Conservation (phyloP, 176 grass and related monocot genomes). For the Triticum urartu region DNA sequence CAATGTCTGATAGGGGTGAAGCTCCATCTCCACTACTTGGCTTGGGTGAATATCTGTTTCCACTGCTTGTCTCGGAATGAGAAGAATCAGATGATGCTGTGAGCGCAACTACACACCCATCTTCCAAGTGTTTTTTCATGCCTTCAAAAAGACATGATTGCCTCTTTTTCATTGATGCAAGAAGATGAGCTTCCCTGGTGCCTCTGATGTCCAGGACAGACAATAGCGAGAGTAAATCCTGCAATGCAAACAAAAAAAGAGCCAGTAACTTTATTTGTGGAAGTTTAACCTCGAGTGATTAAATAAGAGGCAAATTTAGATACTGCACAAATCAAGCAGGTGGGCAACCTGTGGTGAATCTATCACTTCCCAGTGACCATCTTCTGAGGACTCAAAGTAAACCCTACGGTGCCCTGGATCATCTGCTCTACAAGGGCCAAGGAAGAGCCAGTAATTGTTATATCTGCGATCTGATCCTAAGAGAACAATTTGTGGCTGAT, state of each 20-base stretch:
- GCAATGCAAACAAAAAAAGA: slow-evolving; percentile 20
- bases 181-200: slow-evolving; percentile 77
- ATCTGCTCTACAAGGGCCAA: slow-evolving; percentile 73
- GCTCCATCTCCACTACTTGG: slow-evolving; percentile 63
- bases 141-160: slow-evolving; percentile 63
- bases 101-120: slow-evolving; percentile 18
- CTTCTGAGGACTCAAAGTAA: slow-evolving; percentile 93
- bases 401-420: slow-evolving; percentile 94
- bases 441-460: slow-evolving; percentile 96
- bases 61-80: slow-evolving; percentile 50
- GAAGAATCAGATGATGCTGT: slow-evolving; percentile 43
- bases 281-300: neutral
- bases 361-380: slow-evolving; percentile 92
- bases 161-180: slow-evolving; percentile 85
- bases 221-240: slow-evolving; percentile 75
- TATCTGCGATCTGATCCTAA: slow-evolving; percentile 90
- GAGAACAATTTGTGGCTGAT: slow-evolving; percentile 66
- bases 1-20: slow-evolving; percentile 84
- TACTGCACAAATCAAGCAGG: slow-evolving; percentile 12
- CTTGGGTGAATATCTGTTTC: slow-evolving; percentile 51
- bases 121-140: slow-evolving; percentile 72
- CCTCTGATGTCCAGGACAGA: slow-evolving; percentile 79
- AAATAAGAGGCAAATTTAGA: neutral
- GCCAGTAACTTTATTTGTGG: neutral
- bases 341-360: slow-evolving; percentile 77